Conservation (phyloP, 176 grass and related monocot species). For the Miscanthus lutarioriparius region DNA sequence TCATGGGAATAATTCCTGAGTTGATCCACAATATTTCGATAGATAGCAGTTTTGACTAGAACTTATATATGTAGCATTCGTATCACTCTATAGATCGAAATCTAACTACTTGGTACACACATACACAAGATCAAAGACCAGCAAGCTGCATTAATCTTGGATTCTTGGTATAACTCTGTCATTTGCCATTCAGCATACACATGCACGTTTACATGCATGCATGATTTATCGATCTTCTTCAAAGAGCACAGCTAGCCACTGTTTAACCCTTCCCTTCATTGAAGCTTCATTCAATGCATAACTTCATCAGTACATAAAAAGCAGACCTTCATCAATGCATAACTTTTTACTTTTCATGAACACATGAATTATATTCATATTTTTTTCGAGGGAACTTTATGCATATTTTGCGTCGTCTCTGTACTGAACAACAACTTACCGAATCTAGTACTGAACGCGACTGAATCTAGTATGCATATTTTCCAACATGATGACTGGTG, state of each 20-base stretch:
- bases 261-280: neutral
- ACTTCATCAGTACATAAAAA: too few relatives aligned
- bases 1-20: neutral
- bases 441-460: neutral
- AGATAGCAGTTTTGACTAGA: neutral
- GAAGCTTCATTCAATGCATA: conserved; percentile 7
- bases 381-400: neutral
- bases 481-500: neutral
- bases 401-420: neutral
- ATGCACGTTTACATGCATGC: too few relatives aligned
- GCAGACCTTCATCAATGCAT: neutral
- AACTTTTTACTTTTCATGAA: neutral
- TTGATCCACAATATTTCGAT: neutral
- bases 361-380: neutral
- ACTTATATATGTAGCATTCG: neutral
- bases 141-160: neutral
- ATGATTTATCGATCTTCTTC: neutral
- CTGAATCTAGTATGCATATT: conserved; percentile 15
- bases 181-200: neutral
- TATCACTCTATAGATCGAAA: neutral
- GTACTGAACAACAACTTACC: neutral
- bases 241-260: neutral
- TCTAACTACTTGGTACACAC: conserved; percentile 4
- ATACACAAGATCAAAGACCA: neutral
- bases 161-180: neutral